phyloP scores from a whole-genome alignment of 176 grass and related monocot genomes.

The Ampelocalamus luodianensis region DNA sequence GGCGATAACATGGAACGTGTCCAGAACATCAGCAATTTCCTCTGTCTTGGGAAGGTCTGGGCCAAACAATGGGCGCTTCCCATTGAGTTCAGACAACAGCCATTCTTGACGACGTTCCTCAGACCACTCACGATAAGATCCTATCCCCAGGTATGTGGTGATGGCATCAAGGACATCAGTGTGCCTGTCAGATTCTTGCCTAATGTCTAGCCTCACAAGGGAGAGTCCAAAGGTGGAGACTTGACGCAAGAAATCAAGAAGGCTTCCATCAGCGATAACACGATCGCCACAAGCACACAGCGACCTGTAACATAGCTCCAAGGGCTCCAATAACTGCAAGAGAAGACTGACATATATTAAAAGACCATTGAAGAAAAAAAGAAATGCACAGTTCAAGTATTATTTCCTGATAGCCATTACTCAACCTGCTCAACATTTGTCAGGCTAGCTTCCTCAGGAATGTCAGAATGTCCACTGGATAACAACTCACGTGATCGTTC shows the following conservation, averaged over 20 bases:
- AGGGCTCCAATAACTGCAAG: conserved; percentile 70
- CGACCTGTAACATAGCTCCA: conserved; percentile 77
- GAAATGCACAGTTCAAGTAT: neutral
- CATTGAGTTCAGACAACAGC: conserved; percentile 76
- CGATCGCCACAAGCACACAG: conserved; percentile 75
- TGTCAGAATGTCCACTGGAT: conserved; percentile 69
- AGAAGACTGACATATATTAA: conserved; percentile 27
- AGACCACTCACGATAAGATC: conserved; percentile 76
- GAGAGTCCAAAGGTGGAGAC: conserved; percentile 81
- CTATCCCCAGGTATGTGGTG: conserved; percentile 65
- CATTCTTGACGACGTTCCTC: conserved; percentile 75
- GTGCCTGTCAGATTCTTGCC: conserved; percentile 84
- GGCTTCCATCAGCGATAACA: conserved; percentile 75
- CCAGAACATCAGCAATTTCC: conserved; percentile 77
- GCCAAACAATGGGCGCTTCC: conserved; percentile 76
- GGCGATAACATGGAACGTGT: conserved; percentile 68
- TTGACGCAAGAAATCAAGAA: conserved; percentile 86
- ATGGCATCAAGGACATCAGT: conserved; percentile 79
- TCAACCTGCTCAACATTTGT: conserved; percentile 71
- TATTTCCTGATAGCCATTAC: conserved; percentile 14
- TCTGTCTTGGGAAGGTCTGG: conserved; percentile 69
- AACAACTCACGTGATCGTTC: conserved; percentile 71
- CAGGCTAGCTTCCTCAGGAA: conserved; percentile 65
- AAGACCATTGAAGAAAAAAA: neutral
- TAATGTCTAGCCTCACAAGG: conserved; percentile 79